These are phyloP conservation scores for Zasmidium citrigriseum DNA, from an alignment of 2,329 filamentous ascomycete species.

Conservation along the genomic window DNA sequence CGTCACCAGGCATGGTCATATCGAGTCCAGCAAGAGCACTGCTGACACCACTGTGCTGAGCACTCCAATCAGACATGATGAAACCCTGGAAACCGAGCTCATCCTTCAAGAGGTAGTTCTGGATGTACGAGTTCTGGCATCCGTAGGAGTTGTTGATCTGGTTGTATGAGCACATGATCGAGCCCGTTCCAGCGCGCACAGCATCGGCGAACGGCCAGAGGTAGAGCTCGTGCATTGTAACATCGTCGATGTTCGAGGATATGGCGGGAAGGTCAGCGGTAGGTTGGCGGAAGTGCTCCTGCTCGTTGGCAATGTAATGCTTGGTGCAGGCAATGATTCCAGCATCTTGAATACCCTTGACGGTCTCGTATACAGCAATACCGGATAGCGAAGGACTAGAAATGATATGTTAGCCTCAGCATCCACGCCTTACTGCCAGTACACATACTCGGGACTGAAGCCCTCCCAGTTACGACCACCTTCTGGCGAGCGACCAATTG, in stretches of 20 bases:
- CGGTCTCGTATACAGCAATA: conserved; percentile 68
- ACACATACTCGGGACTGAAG: conserved; percentile 65
- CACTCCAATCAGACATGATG: conserved; percentile 69
- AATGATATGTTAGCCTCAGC: not conserved
- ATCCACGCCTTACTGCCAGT: not conserved
- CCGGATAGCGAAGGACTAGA: conserved; percentile 58
- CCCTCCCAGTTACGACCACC: conserved; percentile 73
- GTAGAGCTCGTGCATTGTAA: conserved; percentile 53
- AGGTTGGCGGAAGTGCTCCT: conserved; percentile 65
- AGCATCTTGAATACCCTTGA: conserved; percentile 78
- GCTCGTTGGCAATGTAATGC: conserved; percentile 75
- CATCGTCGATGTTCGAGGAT: conserved; percentile 64
- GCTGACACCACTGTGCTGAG: conserved; percentile 69
- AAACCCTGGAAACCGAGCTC: conserved; percentile 79
- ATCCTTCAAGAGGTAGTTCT: conserved; percentile 75
- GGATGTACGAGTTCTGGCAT: conserved; percentile 75
- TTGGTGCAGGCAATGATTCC: conserved; percentile 84
- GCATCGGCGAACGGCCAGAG: conserved; percentile 53
- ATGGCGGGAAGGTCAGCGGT: conserved; percentile 60
- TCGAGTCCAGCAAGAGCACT: conserved; percentile 67
- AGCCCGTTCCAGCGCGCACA: conserved; percentile 51
- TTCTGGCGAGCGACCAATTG: conserved; percentile 67
- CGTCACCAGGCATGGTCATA: conserved; percentile 83
- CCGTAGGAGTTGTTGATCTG: conserved; percentile 73
- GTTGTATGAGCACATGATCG: conserved; percentile 66